A percentile compares a stretch with the other conserved stretches of the same genome.
phyloP scores from a whole-genome alignment of 2,329 filamentous ascomycete genomes.

The Microcyclospora pomicola region DNA sequence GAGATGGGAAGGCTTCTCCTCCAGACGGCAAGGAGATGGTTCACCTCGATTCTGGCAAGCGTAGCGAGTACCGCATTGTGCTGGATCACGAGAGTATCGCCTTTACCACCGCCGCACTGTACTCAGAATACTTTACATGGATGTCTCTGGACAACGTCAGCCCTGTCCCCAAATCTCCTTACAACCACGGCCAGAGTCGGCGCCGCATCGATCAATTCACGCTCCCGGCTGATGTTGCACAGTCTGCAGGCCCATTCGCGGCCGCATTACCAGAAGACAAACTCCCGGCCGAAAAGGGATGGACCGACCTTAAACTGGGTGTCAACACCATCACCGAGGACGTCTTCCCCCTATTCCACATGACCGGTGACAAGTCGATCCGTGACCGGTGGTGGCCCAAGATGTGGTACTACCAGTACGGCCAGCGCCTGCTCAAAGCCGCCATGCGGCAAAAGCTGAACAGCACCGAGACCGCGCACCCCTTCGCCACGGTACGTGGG shows the following conservation, averaged over 20 bases:
- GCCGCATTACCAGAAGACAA: not conserved
- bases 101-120: conserved; percentile 7
- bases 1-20: not conserved
- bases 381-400: conserved; percentile 19
- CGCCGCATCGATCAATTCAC: conserved; percentile 6
- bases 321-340: conserved; percentile 6
- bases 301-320: conserved; percentile 6
- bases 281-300: conserved; percentile 2
- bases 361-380: conserved; percentile 18
- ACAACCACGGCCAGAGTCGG: not conserved
- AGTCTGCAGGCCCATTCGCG: conserved; percentile 2
- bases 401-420: conserved; percentile 4
- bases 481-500: not conserved
- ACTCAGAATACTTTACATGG: conserved; percentile 8
- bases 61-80: conserved; percentile 7
- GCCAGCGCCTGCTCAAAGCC: not conserved
- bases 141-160: conserved; percentile 8
- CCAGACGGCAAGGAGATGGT: not conserved
- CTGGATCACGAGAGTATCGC: conserved; percentile 8
- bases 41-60: not conserved
- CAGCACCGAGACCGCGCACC: not conserved
- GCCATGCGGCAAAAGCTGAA: not conserved
- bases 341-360: conserved; percentile 7
- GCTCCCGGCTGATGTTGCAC: conserved; percentile 4
- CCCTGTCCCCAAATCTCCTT: not conserved